Conservation (phyloP, 495 filamentous ascomycete genomes). For the Peziza echinospora region DNA sequence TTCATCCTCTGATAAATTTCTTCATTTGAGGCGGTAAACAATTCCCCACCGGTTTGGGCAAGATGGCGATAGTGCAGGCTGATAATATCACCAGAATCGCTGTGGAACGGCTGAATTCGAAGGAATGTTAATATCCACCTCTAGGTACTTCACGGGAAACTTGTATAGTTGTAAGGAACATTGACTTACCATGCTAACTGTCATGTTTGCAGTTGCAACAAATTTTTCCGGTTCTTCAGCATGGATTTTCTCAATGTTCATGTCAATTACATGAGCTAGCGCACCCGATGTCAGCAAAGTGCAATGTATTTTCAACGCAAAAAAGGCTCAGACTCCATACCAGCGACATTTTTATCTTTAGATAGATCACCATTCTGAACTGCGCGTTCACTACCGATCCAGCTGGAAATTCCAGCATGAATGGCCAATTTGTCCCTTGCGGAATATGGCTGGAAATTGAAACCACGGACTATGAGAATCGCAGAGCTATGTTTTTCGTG, state of each 20-base stretch:
- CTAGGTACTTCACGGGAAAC: too few relatives aligned
- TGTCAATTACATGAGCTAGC: neutral
- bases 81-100: constrained; percentile 28
- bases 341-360: too few relatives aligned
- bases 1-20: neutral
- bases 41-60: neutral
- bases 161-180: too few relatives aligned
- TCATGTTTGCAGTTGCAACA: neutral
- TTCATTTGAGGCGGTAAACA: neutral
- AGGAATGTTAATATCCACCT: too few relatives aligned
- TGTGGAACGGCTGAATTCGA: constrained; percentile 27
- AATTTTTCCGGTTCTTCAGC: neutral
- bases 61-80: constrained; percentile 15
- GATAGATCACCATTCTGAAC: too few relatives aligned
- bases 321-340: too few relatives aligned
- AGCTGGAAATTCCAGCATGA: neutral
- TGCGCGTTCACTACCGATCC: neutral
- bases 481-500: neutral
- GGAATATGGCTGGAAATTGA: neutral
- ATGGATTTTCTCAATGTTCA: neutral
- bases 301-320: too few relatives aligned
- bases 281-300: too few relatives aligned
- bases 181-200: neutral
- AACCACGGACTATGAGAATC: neutral
- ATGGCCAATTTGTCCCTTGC: neutral